Evolutionary conservation across 1,139 yeast genomes (phyloP).

Genomic region (Magnusiomyces ingens): DNA sequence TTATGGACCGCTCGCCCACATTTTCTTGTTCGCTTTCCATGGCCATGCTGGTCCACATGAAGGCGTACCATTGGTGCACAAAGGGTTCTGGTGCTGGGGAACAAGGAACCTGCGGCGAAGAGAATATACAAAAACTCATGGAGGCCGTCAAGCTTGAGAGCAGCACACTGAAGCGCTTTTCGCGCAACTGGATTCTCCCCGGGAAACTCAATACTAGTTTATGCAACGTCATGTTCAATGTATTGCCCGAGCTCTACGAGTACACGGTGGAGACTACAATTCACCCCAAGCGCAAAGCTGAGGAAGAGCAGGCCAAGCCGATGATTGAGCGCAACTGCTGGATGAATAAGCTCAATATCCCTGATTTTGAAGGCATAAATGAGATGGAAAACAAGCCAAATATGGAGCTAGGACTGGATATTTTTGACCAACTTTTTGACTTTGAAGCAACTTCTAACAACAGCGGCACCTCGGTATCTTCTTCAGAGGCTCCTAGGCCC

Average conservation of each 20-base stretch:
- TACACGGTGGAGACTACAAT: slow-evolving; percentile 11
- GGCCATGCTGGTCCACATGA: slow-evolving; percentile 19
- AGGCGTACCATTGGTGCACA: slow-evolving; percentile 17
- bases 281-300: slow-evolving; percentile 15
- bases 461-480: too few relatives aligned
- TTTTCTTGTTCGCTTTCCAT: slow-evolving; percentile 15
- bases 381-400: slow-evolving; percentile 5
- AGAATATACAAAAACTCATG: too few relatives aligned
- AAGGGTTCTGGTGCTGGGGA: background rate
- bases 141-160: slow-evolving; percentile 12
- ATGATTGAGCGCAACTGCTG: slow-evolving; percentile 14
- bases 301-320: background rate
- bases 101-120: too few relatives aligned
- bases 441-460: slow-evolving; percentile 3
- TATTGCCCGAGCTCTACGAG: slow-evolving; percentile 17
- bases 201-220: slow-evolving; percentile 14
- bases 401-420: slow-evolving; percentile 9
- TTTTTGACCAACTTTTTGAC: slow-evolving; percentile 17
- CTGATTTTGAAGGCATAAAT: slow-evolving; percentile 6
- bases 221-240: slow-evolving; percentile 16
- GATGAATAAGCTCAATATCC: slow-evolving; percentile 13
- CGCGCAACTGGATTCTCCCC: slow-evolving; percentile 14
- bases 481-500: too few relatives aligned
- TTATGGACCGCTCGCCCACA: slow-evolving; percentile 11
- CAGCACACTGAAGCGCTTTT: slow-evolving; percentile 10